Base-by-base conservation (phyloP, 495 filamentous ascomycete species). In the Staphylotrichum tortipilum region DNA sequence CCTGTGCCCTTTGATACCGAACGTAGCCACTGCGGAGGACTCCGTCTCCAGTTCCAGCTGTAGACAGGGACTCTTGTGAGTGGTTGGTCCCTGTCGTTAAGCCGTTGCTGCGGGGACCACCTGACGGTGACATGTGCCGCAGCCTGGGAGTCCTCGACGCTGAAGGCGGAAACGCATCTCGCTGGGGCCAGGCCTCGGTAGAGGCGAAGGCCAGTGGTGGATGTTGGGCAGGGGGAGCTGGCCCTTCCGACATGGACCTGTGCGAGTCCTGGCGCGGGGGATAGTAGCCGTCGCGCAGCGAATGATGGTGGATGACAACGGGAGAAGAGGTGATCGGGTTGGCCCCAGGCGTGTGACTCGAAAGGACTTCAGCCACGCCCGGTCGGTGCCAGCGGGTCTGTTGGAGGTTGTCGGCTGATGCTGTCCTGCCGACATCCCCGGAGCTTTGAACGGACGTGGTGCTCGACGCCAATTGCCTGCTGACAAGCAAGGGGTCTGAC, bases 81-180 rank as follows among this genome's bases (percentile, higher is more conserved):
- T 14, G 28, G 23, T 57, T 49, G 18, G 44, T 23, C 26, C 34
- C 35, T 26, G 49, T 12, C 8, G 38, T 34, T 17, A 61, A 9
- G 22, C 55, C 50, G 36, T 52, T 60, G 50, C 53, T 59, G 2
- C 60, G 60, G 28, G 37, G 35, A 19, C 55, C 46, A n/a, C 33
- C 35, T 17, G 55, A 51, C 7, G 55, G 54, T 6, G 62, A 43
- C 35, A 47, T 54, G 12, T 60, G 57, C n/a, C 63, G 58, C 15
- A 65, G 47, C 56, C 52, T 60, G 3, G 63, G 62, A 7, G 60
- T 67, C 31, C 59, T 62, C 8, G 65, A 68, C 21, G 65, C 57
- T 0, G 63, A 66, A 7, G 65, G 65, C 7, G 65, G 65, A 23
- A 59, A 65, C 2, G 31, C 47, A 33, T 65, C 59, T 0, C 59